Evolutionary conservation across 108 stramenopile species (phyloP).

Genomic region (Fistulifera pelliculosa): DNA sequence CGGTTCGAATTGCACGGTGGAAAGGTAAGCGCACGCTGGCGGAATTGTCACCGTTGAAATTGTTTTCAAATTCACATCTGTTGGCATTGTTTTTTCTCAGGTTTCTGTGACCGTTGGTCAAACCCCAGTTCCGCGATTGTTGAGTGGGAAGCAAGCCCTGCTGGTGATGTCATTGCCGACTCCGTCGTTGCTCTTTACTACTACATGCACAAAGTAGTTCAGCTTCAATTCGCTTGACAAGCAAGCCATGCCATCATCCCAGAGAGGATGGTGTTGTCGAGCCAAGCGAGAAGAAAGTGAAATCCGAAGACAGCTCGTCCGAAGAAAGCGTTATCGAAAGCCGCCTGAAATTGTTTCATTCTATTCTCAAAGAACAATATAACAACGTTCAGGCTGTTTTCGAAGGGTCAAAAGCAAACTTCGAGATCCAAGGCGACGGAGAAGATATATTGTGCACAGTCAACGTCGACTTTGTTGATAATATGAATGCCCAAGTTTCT

Average conservation of each 20-base stretch:
- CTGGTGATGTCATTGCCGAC: conserved; percentile 90
- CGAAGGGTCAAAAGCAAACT: conserved; percentile 61
- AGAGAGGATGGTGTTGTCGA: conserved; percentile 23
- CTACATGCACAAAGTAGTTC: conserved; percentile 87
- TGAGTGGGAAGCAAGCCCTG: conserved; percentile 86
- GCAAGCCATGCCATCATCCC: conserved; percentile 73
- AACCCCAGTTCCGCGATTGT: conserved; percentile 49
- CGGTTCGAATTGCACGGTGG: conserved; percentile 59
- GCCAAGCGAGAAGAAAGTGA: conserved; percentile 24
- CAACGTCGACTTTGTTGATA: conserved; percentile 53
- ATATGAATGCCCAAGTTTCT: conserved; percentile 48
- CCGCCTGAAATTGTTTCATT: conserved; percentile 38
- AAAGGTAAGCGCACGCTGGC: conserved; percentile 28
- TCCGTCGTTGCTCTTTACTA: conserved; percentile 78
- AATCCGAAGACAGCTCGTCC: conserved; percentile 5
- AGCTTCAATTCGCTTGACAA: conserved; percentile 79
- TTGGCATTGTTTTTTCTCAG: conserved; percentile 11
- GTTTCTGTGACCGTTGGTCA: conserved; percentile 40
- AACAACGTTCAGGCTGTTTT: conserved; percentile 67
- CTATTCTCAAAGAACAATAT: conserved; percentile 68
- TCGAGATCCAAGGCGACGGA: conserved; percentile 65
- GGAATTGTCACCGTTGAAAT: too few relatives aligned
- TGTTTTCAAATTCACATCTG: not conserved
- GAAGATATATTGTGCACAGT: conserved; percentile 44
- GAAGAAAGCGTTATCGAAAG: conserved; percentile 24